Evolutionary conservation across 208 protist genomes (phyloP).

Genomic region (Wallacemonas sp.): DNA sequence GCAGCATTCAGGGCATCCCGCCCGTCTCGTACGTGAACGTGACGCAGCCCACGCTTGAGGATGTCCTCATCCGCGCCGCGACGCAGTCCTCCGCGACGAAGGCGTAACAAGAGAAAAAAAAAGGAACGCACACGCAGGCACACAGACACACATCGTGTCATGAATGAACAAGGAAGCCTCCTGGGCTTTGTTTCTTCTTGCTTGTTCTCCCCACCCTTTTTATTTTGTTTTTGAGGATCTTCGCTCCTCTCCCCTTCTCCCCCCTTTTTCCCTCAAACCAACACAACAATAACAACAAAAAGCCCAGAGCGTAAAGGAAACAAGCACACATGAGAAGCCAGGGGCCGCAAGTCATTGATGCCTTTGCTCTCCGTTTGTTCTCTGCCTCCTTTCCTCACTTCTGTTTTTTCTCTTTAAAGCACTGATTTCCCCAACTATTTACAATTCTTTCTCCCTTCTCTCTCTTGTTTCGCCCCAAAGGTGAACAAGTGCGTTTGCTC

Average conservation of each 20-base stretch:
- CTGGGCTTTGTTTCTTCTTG: no score
- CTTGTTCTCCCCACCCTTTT: no score
- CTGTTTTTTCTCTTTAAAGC: neutral
- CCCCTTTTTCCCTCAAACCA: neutral
- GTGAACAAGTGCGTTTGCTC: no score
- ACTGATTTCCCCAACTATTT: slow-evolving; percentile 5
- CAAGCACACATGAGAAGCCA: no score
- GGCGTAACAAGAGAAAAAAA: neutral
- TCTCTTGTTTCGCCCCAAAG: neutral
- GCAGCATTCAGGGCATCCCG: slow-evolving; percentile 38
- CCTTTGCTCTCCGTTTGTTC: neutral
- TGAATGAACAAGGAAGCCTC: no score
- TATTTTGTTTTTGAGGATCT: no score
- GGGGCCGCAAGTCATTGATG: neutral
- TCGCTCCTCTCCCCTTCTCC: no score
- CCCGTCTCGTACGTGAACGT: slow-evolving; percentile 58
- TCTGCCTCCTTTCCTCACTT: neutral
- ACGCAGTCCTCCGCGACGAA: no score
- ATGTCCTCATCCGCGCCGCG: slow-evolving; percentile 42
- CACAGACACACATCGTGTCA: no score
- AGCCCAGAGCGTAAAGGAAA: neutral
- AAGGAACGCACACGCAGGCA: neutral
- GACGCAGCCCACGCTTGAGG: slow-evolving; percentile 68
- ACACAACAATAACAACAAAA: neutral
- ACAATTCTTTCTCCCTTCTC: no score